Percentiles rank a stretch among this genome's conserved stretches.
Conservation (phyloP, 495 filamentous ascomycete genomes). For the Penicillium pancosmium region DNA sequence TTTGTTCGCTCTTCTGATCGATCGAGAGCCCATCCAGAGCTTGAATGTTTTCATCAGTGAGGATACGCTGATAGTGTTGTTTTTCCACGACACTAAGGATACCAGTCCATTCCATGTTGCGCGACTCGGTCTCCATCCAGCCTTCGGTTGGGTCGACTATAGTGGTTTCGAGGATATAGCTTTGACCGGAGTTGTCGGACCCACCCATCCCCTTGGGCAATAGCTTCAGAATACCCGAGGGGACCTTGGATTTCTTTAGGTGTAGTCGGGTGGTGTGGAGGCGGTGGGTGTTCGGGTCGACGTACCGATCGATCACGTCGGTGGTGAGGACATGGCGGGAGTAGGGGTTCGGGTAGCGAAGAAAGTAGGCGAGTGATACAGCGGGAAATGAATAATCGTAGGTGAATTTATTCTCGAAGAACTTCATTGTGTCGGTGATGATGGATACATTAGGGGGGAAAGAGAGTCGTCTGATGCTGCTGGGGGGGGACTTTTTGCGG, state of each 20-base stretch:
- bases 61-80: slow-evolving; percentile 69
- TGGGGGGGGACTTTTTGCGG: slow-evolving; percentile 12
- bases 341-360: slow-evolving; percentile 98
- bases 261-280: slow-evolving; percentile 89
- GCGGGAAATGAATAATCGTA: slow-evolving; percentile 91
- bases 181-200: slow-evolving; percentile 70
- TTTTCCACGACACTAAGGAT: slow-evolving; percentile 90
- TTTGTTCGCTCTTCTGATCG: slow-evolving; percentile 58
- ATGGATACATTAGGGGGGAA: slow-evolving; percentile 14
- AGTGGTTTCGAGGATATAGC: slow-evolving; percentile 90
- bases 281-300: slow-evolving; percentile 77
- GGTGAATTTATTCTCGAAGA: slow-evolving; percentile 83
- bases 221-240: slow-evolving; percentile 77
- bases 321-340: slow-evolving; percentile 92
- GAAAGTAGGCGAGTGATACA: slow-evolving; percentile 97
- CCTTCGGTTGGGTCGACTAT: slow-evolving; percentile 87
- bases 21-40: slow-evolving; percentile 33
- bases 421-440: slow-evolving; percentile 68
- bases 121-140: slow-evolving; percentile 83
- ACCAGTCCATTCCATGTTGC: slow-evolving; percentile 87
- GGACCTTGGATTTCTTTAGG: slow-evolving; percentile 90
- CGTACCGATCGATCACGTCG: slow-evolving; percentile 86
- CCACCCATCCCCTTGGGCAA: slow-evolving; percentile 77
- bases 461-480: slow-evolving; percentile 1
- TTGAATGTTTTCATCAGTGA: slow-evolving; percentile 23